Conservation (phyloP, 1,284 basidiomycete species). For the Anthracocystis setariae region DNA sequence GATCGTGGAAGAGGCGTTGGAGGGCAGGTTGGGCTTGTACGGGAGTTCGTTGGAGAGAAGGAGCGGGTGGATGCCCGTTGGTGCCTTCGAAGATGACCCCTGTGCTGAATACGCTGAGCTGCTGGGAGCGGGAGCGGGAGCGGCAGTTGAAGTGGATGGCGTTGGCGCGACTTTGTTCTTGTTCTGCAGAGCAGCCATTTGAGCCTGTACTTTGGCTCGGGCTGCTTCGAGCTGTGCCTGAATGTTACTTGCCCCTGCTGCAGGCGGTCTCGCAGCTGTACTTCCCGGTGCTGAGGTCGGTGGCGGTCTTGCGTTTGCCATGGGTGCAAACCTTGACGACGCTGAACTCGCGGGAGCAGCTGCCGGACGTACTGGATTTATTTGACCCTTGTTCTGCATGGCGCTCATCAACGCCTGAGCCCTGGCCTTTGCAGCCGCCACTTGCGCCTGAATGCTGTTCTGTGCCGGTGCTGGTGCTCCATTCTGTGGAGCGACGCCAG, state of each 20-base stretch:
- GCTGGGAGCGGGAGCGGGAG: neutral
- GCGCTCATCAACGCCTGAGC: conserved; percentile 44
- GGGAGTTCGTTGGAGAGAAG: conserved; percentile 33
- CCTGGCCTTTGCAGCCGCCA: conserved; percentile 52
- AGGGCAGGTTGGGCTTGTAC: no score
- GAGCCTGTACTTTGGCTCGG: conserved; percentile 43
- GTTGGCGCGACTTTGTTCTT: conserved; percentile 9
- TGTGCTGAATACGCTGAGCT: conserved; percentile 2
- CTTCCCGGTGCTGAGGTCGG: neutral
- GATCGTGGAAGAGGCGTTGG: conserved; percentile 2
- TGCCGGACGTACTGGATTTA: conserved; percentile 1
- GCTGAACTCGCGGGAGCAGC: neutral
- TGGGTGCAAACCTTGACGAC: conserved; percentile 12
- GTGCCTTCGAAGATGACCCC: conserved; percentile 22
- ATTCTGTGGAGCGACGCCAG: conserved; percentile 8
- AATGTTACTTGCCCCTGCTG: conserved; percentile 16
- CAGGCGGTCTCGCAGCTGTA: neutral
- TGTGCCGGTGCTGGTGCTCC: conserved; percentile 2
- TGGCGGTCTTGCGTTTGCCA: conserved; percentile 1
- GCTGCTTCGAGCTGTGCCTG: conserved; percentile 57
- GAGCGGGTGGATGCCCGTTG: conserved; percentile 59
- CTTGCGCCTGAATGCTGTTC: conserved; percentile 48
- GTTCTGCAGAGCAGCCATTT: conserved; percentile 31
- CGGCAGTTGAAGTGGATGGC: neutral
- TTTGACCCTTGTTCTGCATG: conserved; percentile 22